Evolutionary conservation across 352 stramenopile species (phyloP).

Genomic region (Phytophthora podocarpi): DNA sequence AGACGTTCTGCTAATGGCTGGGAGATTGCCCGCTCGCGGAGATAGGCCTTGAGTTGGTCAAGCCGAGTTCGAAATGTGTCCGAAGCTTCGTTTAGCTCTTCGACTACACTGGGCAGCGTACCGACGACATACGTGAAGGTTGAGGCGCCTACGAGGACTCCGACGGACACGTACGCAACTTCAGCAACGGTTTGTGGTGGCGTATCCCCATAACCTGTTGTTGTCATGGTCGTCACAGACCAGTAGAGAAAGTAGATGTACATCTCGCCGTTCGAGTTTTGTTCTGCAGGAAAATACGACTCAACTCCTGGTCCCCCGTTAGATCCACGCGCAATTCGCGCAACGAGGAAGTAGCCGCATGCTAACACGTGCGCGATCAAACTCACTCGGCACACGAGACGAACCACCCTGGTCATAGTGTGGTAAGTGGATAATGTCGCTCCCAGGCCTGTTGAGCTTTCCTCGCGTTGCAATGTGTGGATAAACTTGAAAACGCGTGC

Average conservation of each 20-base stretch:
- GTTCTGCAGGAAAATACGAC: slow-evolving; percentile 23
- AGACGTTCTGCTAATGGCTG: slow-evolving; percentile 58
- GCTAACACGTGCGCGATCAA: slow-evolving; percentile 68
- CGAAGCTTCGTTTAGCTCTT: slow-evolving; percentile 61
- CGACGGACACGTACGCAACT: slow-evolving; percentile 56
- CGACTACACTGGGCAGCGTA: slow-evolving; percentile 76
- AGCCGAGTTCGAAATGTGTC: slow-evolving; percentile 66
- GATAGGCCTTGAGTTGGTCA: slow-evolving; percentile 80
- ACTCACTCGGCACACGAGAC: slow-evolving; percentile 60
- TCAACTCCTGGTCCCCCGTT: slow-evolving; percentile 6
- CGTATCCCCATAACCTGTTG: slow-evolving; percentile 76
- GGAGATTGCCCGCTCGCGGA: slow-evolving; percentile 67
- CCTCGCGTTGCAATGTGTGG: slow-evolving; percentile 58
- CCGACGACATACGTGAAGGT: slow-evolving; percentile 84
- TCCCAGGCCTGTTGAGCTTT: slow-evolving; percentile 47
- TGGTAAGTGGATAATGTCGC: slow-evolving; percentile 45
- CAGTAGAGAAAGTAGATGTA: slow-evolving; percentile 83
- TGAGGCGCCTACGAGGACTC: slow-evolving; percentile 63
- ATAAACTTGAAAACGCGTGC: slow-evolving; percentile 87
- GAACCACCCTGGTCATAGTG: slow-evolving; percentile 57
- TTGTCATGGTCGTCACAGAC: slow-evolving; percentile 83
- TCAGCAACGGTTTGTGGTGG: slow-evolving; percentile 61
- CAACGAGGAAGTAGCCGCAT: slow-evolving; percentile 73
- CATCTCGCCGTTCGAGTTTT: slow-evolving; percentile 43
- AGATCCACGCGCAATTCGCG: slow-evolving; percentile 31